Base-by-base conservation (phyloP, 768 basidiomycete genomes). In the Pleurotus sapidus region DNA sequence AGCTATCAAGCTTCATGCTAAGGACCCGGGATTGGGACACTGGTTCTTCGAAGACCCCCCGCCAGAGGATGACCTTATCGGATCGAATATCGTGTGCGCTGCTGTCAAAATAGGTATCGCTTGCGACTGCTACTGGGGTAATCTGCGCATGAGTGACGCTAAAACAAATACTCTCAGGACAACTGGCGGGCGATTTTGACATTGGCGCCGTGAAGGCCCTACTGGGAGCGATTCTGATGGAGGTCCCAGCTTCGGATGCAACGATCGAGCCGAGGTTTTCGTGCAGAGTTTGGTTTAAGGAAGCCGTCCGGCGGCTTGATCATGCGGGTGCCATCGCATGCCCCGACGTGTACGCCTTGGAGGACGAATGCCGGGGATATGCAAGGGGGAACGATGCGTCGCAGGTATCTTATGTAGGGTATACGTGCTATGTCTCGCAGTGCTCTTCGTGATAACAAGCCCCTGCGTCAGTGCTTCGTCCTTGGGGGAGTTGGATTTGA, bases 201-300 rank as follows among this genome's bases (percentile, higher is more conserved):
- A 34, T 34, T 11, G 30, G 9, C 9, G 9, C 30, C 9, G 30
- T 34, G 30, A 9, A 34, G 9, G 11, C 8, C 8, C 50, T 58
- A 7, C 34, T 61, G 25, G 25, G 34, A 34, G 39, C 43, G 17
- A 61, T 61, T 11, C 60, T 46, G 20, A 48, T 58, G 46, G 45
- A 20, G 11, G 42, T 58, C 15, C 60, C 60, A 17, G 38, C 30
- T 14, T 38, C 25, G 39, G 56, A 58, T 18, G 23, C 34, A n/a
- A 14, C 11, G 15, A 55, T 47, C 15, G 60, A 61, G 39, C 60
- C 50, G 38, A 50, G 39, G 20, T 61, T 61, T 38, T 55, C 18
- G 18, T 61, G 57, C 30, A 20, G 57, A 27, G 60, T 61, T 23
- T 61, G 60, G 60, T 59, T 61, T 46, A 61, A 49, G 46, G 60